These are phyloP conservation scores for Pilasporangium apinafurcum DNA, from an alignment of 352 stramenopile genomes.

Conservation along the genomic window DNA sequence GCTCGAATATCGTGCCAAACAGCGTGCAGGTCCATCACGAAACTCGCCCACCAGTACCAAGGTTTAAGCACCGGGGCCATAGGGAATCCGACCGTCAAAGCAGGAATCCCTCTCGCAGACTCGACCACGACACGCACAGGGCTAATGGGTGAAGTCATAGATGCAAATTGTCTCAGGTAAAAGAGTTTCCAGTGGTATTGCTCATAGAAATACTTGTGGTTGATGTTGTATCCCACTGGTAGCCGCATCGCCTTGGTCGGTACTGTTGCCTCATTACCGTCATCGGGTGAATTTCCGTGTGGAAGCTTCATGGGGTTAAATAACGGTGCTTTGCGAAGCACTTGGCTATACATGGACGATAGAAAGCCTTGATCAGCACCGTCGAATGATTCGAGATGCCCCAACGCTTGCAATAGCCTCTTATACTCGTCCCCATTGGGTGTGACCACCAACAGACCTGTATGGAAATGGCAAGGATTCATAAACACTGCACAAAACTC, in stretches of 20 bases:
- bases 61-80: conserved; percentile 86
- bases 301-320: conserved; percentile 49
- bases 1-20: conserved; percentile 84
- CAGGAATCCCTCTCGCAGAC: conserved; percentile 68
- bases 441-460: conserved; percentile 78
- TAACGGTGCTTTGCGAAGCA: conserved; percentile 58
- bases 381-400: conserved; percentile 64
- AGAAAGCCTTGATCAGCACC: conserved; percentile 84
- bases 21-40: conserved; percentile 74
- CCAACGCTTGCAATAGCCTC: conserved; percentile 55
- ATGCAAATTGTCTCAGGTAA: conserved; percentile 77
- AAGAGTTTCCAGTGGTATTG: conserved; percentile 88
- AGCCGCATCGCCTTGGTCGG: conserved; percentile 68
- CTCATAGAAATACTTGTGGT: conserved; percentile 89
- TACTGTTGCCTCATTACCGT: too few species aligned
- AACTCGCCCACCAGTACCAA: conserved; percentile 85
- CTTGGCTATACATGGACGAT: conserved; percentile 82
- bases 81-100: conserved; percentile 78
- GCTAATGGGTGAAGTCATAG: conserved; percentile 83
- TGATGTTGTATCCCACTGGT: conserved; percentile 87
- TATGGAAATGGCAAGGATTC: conserved; percentile 90
- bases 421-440: conserved; percentile 66
- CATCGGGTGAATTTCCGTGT: too few species aligned
- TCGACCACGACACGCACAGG: conserved; percentile 82
- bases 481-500: conserved; percentile 88